These are phyloP conservation scores for Aphanomyces astaci DNA, from an alignment of 352 stramenopile species.

Conservation along the genomic window DNA sequence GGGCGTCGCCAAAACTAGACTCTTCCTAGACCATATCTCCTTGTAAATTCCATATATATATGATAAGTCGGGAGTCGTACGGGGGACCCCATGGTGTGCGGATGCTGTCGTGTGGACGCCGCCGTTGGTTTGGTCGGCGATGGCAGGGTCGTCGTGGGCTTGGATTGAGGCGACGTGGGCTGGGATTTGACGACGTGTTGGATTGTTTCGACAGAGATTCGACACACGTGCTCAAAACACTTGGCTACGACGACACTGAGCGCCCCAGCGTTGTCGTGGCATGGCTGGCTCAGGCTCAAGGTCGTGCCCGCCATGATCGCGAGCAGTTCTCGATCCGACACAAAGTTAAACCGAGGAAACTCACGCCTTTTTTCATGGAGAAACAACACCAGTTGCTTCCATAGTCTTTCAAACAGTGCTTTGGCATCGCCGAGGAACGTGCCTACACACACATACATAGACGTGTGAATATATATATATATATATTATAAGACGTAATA, in stretches of 20 bases:
- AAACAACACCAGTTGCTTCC: constrained; percentile 44
- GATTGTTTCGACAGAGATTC: background rate
- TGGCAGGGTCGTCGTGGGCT: background rate
- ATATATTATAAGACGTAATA: too few species aligned
- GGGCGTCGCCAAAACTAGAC: background rate
- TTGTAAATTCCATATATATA: too few species aligned
- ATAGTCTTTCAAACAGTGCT: constrained; percentile 44
- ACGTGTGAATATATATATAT: background rate
- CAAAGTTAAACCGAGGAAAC: constrained; percentile 54
- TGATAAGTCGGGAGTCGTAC: too few species aligned
- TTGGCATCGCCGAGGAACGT: constrained; percentile 40
- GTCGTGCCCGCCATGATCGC: constrained; percentile 43
- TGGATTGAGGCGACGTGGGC: background rate
- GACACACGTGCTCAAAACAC: constrained; percentile 21
- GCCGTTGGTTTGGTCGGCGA: background rate
- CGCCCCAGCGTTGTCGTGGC: constrained; percentile 22
- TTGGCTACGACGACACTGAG: background rate
- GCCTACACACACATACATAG: background rate
- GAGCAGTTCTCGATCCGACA: constrained; percentile 56
- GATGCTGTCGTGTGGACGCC: too few species aligned
- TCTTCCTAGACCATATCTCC: too few species aligned
- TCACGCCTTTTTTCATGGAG: constrained; percentile 48
- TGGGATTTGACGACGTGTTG: background rate
- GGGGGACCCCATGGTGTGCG: too few species aligned
- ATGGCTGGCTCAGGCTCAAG: constrained; percentile 24